Evolutionary conservation across 148 eudicot species (phyloP).

Genomic region (Arbutus unedo): DNA sequence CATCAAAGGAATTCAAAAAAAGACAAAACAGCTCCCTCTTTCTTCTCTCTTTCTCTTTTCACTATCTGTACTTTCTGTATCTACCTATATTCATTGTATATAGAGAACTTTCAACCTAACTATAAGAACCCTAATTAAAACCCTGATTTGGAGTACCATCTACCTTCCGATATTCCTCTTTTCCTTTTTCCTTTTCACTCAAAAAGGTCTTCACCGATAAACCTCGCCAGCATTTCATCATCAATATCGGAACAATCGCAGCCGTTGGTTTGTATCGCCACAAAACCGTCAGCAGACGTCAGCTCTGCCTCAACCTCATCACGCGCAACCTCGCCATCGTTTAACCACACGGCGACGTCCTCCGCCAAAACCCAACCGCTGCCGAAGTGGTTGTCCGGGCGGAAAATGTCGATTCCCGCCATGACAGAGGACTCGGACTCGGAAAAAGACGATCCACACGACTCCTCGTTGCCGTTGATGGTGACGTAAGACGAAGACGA

Average conservation of each 20-base stretch:
- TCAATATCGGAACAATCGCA: conserved; percentile 19
- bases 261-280: neutral
- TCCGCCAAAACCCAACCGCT: neutral
- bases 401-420: conserved; percentile 33
- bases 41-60: neutral
- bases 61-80: neutral
- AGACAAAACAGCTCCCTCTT: neutral
- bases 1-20: neutral
- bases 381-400: neutral
- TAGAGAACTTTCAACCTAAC: neutral
- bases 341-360: conserved; percentile 25
- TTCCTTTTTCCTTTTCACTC: neutral
- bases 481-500: conserved; percentile 50
- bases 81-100: neutral
- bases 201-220: conserved; percentile 26
- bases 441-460: conserved; percentile 72
- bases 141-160: neutral
- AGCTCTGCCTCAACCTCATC: neutral
- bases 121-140: neutral
- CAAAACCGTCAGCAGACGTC: neutral
- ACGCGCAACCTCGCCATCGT: conserved; percentile 18
- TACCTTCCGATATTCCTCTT: neutral
- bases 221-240: conserved; percentile 32
- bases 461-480: conserved; percentile 67
- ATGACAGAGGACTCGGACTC: conserved; percentile 60